A percentile compares a stretch with the other conserved stretches of the same genome.
These are phyloP conservation scores for Eudorina sp. DNA, from an alignment of 139 green algal species.

Conservation along the genomic window DNA sequence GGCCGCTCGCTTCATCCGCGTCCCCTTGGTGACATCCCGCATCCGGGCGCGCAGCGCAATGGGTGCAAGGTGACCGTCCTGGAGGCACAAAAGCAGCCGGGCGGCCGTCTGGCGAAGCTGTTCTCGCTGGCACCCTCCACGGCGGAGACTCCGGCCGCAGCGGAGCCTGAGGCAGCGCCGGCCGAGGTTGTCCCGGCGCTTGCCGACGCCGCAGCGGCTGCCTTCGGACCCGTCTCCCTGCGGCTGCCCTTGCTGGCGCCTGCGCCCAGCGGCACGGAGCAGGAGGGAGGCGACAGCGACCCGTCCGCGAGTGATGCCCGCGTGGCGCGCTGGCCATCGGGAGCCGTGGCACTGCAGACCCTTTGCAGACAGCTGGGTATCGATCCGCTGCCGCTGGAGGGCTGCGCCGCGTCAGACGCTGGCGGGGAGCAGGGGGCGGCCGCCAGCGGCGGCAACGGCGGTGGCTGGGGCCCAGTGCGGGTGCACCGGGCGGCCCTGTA, in stretches of 20 bases:
- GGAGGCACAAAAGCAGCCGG: constrained; percentile 85
- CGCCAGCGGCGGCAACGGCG: background rate
- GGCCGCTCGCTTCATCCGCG: too few species aligned
- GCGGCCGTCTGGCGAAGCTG: constrained; percentile 91
- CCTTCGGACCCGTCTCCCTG: background rate
- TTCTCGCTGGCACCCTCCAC: constrained; percentile 74
- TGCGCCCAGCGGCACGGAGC: background rate
- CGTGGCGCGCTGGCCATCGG: background rate
- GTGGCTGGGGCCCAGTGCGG: background rate
- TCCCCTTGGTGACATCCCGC: too few species aligned
- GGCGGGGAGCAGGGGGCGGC: too few species aligned
- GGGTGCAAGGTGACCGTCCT: constrained; percentile 82
- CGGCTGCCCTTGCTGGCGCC: background rate
- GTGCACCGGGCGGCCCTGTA: background rate
- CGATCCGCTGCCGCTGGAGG: background rate
- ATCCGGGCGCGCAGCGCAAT: constrained; percentile 70
- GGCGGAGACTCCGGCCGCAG: background rate
- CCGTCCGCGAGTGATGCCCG: background rate
- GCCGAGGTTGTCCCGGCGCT: background rate
- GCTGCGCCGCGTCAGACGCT: background rate
- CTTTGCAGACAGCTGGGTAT: constrained; percentile 34
- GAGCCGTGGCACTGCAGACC: background rate
- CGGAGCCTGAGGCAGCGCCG: background rate
- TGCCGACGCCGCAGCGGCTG: background rate
- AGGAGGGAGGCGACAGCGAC: background rate